Evolutionary conservation across 371 early-diverging fungal genomes (phyloP), one percentile per base, ranked within the genome.

Genomic region (Chytridiales sp.): DNA sequence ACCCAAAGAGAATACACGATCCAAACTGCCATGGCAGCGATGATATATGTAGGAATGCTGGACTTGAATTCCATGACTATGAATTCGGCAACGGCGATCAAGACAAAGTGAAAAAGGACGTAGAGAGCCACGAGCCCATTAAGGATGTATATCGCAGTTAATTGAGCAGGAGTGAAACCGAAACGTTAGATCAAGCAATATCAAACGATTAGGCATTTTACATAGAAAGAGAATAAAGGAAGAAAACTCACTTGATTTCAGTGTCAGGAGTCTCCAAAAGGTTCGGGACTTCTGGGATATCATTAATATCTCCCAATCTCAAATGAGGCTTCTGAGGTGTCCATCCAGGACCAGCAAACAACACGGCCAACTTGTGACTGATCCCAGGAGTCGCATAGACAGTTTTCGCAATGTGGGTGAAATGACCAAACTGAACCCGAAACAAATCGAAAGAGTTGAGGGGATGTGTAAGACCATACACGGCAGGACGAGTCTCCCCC

Each of bases 271-370:
- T 52, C 35, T 60, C 26, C 21, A 48, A 22, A 27, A 60, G 35
- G 36, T 60, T 60, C 13, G 60, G 60, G 13, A 60, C 60, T 3
- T 26, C 15, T 29, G 60, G 60, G 27, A 60, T 60, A 19, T 42
- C 60, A 34, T 17, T 24, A 4, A 50, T 39, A 43, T 60, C 52
- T 9, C 60, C 60, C 21, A 60, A 47, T 4, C 60, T 24, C 21
- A 60, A 30, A 22, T 60, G 36, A 11, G 61, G 61, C 29, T 46
- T 53, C 27, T 47, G 47, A 17, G 61, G 61, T 40, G 78, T 76
- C 83, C 83, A 82, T 26, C 83, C 83, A 34, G 83, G 83, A 1
- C 83, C 83, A 58, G 79, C 79, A 48, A 82, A 78, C 41, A 82
- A 56, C 3, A 78, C 79, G 30, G 76, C 78, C 61, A 80, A 53